A percentile compares a stretch with the other conserved stretches of the same genome.
These are phyloP conservation scores for Stagonosporopsis rhizophila DNA, from an alignment of 2,329 filamentous ascomycete species.

Conservation along the genomic window DNA sequence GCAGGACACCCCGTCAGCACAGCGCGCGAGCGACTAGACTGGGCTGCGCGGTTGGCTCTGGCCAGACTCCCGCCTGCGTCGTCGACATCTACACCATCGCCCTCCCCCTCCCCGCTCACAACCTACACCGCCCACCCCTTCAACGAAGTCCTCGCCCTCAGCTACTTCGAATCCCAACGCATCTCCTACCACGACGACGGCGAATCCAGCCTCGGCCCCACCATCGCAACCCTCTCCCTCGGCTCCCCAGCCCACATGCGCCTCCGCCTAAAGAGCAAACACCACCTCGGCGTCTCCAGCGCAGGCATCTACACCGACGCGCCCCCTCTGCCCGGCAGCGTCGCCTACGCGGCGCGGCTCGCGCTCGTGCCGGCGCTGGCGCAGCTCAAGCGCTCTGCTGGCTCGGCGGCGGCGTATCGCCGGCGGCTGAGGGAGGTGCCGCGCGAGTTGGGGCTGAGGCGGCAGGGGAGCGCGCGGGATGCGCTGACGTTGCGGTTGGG, in stretches of 20 bases:
- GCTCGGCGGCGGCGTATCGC: conserved; percentile 29
- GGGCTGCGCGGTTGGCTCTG: conserved; percentile 59
- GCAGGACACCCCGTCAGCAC: conserved; percentile 55
- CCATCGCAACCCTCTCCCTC: conserved; percentile 65
- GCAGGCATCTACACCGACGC: conserved; percentile 43
- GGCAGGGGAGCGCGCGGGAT: conserved; percentile 40
- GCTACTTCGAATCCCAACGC: conserved; percentile 66
- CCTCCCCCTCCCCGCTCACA: background rate
- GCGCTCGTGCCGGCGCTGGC: conserved; percentile 37
- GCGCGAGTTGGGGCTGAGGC: conserved; percentile 46
- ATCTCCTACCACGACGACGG: conserved; percentile 73
- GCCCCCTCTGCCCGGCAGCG: conserved; percentile 38
- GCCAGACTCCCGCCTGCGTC: conserved; percentile 12
- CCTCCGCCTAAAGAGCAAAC: conserved; percentile 63
- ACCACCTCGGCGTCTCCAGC: conserved; percentile 50
- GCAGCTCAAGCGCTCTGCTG: conserved; percentile 19
- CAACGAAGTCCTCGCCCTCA: conserved; percentile 69
- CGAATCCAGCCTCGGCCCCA: conserved; percentile 67
- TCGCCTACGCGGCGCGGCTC: conserved; percentile 45
- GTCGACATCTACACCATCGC: background rate
- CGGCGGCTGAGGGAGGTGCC: conserved; percentile 43
- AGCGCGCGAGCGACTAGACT: conserved; percentile 62
- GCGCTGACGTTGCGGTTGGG: conserved; percentile 58
- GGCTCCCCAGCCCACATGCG: conserved; percentile 66
- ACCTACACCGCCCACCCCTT: conserved; percentile 50